Evolutionary conservation across 768 basidiomycete species (phyloP), one percentile per base, ranked within the genome.

Genomic region (Porphyrellus cyaneotinctus): DNA sequence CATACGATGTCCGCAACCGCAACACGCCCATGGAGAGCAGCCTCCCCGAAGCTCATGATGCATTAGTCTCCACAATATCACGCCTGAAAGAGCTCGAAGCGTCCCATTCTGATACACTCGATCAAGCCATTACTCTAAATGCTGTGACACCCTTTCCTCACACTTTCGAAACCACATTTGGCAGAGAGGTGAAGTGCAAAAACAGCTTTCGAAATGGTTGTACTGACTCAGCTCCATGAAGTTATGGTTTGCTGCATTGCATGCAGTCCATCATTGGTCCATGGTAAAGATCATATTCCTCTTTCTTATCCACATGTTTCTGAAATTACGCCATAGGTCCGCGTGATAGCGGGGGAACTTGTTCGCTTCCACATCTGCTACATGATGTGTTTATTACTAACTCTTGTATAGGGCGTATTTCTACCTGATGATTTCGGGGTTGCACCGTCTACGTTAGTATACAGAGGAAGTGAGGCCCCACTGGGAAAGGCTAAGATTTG

Each of bases 191-290:
- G 60, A 59, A 71, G 10, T 0, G 17, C 14, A 43, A 23, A 11
- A 22, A 15, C 18, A 33, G 22, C 26, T 28, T 6, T 15, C 31
- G 14, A 36, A 37, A 2, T 15, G 6, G 10, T 37, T 13, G 35
- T 46, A 53, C 52, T 58, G 36, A 58, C 35, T 42, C 31, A 28
- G 14, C 26, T 28, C 33, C 38, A 43, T 59, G 30, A 47, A 91
- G 89, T 71, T 93, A 17, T 93, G 91, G 91, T 93, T 93, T 67
- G 80, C 83, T n/a, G 83, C 78, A 22, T 70, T 93, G 30, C 91
- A 93, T 63, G 90, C 90, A 38, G 85, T 93, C 23, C 91, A 93
- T 69, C 91, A 93, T 64, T 93, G 88, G 88, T 90, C 88, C 18
- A 91, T 91, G 87, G 88, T 88, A 64, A 58, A 79, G 60, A 14